Base-by-base conservation (phyloP, 164 flowering plant genomes). In the Aristolochia contorta region DNA sequence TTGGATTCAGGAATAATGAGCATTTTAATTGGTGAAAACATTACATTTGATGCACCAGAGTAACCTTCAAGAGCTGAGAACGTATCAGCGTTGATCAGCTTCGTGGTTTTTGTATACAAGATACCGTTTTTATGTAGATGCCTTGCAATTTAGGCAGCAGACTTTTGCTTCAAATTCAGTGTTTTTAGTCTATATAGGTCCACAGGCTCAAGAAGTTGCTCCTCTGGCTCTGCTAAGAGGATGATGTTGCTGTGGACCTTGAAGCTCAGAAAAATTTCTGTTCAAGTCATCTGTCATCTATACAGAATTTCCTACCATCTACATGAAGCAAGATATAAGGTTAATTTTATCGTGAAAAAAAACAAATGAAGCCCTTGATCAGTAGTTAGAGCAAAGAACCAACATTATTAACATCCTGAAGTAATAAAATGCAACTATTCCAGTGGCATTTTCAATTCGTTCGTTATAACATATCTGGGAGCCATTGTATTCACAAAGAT, bases 221-320 rank as follows among this genome's bases (percentile, higher is more conserved):
- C 15, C 73, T 6, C 67, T 78, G 43, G 76, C 69, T 75, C 88
- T 82, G 16, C 85, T 83, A 32, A 81, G 83, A 58, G 71, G 77
- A 41, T 47, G 78, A 27, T 73, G 74, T 50, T 72, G 82, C 57
- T 80, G 72, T 59, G 97, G 98, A 47, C 96, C 87, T 48, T 56
- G 19, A 47, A 75, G 71, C 48, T 76, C 79, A 21, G 83, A 80
- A 57, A 89, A 79, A 65, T 87, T 55, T 66, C 75, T 83, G 54
- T 87, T 78, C 60, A 89, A 89, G 74, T 97, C 87, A 13, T 89
- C 97, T n/a, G n/a, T n/a, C n/a, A n/a, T n/a, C 56, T 84, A 82
- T 13, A 92, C 89, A 47, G 94, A 82, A 71, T 93, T 93, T 66
- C 97, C 94, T 49, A 92, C 86, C 46, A 91, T 96, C 97, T 91